Percentiles rank a stretch among this genome's conserved stretches.
Evolutionary conservation across 805 yeast species (phyloP).

Genomic region (Ogataea pignaliae): DNA sequence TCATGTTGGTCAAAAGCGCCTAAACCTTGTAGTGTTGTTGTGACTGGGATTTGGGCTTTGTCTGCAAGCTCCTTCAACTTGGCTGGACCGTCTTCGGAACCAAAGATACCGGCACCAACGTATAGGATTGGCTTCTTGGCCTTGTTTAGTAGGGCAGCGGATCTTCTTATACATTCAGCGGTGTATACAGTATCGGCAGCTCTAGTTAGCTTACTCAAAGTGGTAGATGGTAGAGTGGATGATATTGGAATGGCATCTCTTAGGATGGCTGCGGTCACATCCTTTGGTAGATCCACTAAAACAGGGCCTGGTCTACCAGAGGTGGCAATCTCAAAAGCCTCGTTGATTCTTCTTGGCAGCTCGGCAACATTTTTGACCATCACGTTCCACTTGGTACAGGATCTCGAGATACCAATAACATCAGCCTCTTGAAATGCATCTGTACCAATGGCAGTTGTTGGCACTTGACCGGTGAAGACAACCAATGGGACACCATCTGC

Average conservation of each 20-base stretch:
- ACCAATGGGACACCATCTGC: constrained; percentile 97
- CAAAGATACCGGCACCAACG: constrained; percentile 88
- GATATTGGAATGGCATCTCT: constrained; percentile 80
- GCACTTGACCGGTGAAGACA: constrained; percentile 96
- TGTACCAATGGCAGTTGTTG: constrained; percentile 93
- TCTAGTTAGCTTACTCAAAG: constrained; percentile 66
- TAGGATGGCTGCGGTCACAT: constrained; percentile 90
- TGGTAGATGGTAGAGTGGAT: constrained; percentile 69
- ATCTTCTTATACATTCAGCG: constrained; percentile 63
- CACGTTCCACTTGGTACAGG: constrained; percentile 98
- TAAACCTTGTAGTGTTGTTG: constrained; percentile 90
- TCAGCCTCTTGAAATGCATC: constrained; percentile 99
- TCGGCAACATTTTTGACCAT: constrained; percentile 96
- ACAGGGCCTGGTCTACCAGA: constrained; percentile 99
- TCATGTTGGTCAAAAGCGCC: constrained; percentile 94
- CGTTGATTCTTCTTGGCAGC: constrained; percentile 91
- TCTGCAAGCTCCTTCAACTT: constrained; percentile 80
- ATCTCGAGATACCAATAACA: constrained; percentile 91
- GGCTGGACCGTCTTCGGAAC: constrained; percentile 74
- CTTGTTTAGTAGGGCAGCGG: constrained; percentile 72
- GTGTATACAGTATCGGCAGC: constrained; percentile 72
- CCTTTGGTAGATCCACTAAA: constrained; percentile 94
- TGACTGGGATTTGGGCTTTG: constrained; percentile 90
- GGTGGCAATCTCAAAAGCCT: constrained; percentile 95
- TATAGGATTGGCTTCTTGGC: constrained; percentile 88